phyloP scores from a whole-genome alignment of 2,329 filamentous ascomycete genomes.

The Clarireedia homoeocarpa region DNA sequence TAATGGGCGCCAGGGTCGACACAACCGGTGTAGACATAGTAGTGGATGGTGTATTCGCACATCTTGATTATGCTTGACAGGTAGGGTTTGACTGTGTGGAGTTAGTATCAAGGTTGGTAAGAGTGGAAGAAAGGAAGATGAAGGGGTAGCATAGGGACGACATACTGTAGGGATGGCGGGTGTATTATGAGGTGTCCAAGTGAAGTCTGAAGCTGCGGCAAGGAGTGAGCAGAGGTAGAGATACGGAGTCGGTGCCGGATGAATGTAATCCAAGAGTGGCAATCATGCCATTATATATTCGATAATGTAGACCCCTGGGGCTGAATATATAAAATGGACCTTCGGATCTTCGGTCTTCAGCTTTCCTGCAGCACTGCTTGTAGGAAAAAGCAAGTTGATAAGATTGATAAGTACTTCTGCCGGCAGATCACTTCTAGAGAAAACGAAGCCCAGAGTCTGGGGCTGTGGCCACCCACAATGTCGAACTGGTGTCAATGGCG shows the following conservation, averaged over 20 bases:
- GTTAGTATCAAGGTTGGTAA: neutral
- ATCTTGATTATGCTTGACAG: slow-evolving; percentile 28
- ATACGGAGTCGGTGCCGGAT: neutral
- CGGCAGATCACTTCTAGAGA: slow-evolving; percentile 1
- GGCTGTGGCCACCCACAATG: slow-evolving; percentile 20
- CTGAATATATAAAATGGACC: slow-evolving; percentile 2
- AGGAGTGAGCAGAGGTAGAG: neutral
- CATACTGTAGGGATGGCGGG: no score
- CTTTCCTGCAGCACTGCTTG: slow-evolving; percentile 6
- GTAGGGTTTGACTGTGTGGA: neutral
- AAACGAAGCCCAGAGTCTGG: slow-evolving; percentile 9
- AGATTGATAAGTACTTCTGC: slow-evolving; percentile 7
- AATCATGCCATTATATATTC: slow-evolving; percentile 7
- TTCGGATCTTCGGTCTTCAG: neutral
- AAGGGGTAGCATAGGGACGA: neutral
- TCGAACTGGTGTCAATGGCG: slow-evolving; percentile 1
- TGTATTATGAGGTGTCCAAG: no score
- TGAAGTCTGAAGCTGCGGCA: neutral
- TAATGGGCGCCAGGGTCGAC: slow-evolving; percentile 63
- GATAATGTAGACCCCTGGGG: neutral
- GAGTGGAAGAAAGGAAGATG: neutral
- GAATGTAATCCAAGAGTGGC: neutral
- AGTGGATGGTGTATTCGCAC: slow-evolving; percentile 64
- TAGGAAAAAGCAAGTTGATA: slow-evolving; percentile 18
- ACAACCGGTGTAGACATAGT: slow-evolving; percentile 68